Evolutionary conservation across 495 filamentous ascomycete genomes (phyloP).

Genomic region (Aspergillus bertholletiae): DNA sequence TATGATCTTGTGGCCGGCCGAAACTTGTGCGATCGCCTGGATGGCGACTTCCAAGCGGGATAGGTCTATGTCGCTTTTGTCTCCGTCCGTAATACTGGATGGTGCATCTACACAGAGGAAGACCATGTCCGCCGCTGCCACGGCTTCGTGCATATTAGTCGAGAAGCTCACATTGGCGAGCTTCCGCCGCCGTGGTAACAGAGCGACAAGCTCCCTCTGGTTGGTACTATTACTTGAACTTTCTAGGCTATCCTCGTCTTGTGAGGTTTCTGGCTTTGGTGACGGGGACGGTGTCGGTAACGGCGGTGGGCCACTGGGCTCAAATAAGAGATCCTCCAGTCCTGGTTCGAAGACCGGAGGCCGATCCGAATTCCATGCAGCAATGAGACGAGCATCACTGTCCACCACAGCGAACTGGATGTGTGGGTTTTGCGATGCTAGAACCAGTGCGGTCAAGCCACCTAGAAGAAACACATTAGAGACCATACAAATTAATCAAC

Average conservation of each 20-base stretch:
- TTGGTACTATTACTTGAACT: background rate
- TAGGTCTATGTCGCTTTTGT: slow-evolving; percentile 50
- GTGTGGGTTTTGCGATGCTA: slow-evolving; percentile 65
- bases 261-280: slow-evolving; percentile 19
- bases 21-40: slow-evolving; percentile 56
- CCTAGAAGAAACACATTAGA: slow-evolving; percentile 36
- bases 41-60: slow-evolving; percentile 61
- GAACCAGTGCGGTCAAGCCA: slow-evolving; percentile 68
- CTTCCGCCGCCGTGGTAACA: slow-evolving; percentile 47
- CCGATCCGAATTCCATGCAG: slow-evolving; percentile 66
- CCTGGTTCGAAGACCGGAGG: slow-evolving; percentile 61
- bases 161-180: slow-evolving; percentile 64
- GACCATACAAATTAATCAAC: background rate
- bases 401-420: slow-evolving; percentile 71
- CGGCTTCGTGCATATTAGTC: slow-evolving; percentile 53
- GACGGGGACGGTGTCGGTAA: slow-evolving; percentile 17
- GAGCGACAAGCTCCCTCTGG: background rate
- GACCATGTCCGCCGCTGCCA: slow-evolving; percentile 65
- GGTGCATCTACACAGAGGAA: slow-evolving; percentile 75
- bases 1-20: slow-evolving; percentile 63
- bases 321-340: slow-evolving; percentile 39
- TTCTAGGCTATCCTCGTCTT: background rate
- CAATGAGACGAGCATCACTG: slow-evolving; percentile 58
- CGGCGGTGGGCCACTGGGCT: background rate
- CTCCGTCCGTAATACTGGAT: background rate